phyloP scores from a whole-genome alignment of 1,139 yeast species.

The Debaryomycetaceae sp. region DNA sequence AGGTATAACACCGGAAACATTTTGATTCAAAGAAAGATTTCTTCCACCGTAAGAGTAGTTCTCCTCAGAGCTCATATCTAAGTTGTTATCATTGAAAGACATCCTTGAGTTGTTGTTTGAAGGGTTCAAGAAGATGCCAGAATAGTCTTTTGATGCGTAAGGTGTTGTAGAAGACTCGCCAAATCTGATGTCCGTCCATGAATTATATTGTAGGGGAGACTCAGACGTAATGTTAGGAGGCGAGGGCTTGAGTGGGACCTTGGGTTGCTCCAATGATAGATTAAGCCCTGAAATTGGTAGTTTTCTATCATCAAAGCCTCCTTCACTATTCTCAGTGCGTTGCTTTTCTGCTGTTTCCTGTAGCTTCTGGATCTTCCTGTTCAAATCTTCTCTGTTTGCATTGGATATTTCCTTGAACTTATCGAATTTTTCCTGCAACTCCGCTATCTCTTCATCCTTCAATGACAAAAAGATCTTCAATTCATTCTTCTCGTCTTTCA shows the following conservation, averaged over 20 bases:
- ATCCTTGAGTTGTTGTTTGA: slow-evolving; percentile 16
- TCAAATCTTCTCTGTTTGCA: slow-evolving; percentile 27
- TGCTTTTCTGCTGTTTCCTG: slow-evolving; percentile 15
- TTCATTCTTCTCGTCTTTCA: slow-evolving; percentile 16
- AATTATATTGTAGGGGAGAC: slow-evolving; percentile 1
- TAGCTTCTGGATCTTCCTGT: slow-evolving; percentile 23
- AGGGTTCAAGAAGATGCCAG: slow-evolving; percentile 12
- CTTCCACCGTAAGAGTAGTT: slow-evolving; percentile 6
- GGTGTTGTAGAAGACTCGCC: slow-evolving; percentile 39
- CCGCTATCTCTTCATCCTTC: slow-evolving; percentile 23
- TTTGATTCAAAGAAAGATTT: not conserved
- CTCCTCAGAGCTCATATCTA: slow-evolving; percentile 9
- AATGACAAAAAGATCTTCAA: slow-evolving; percentile 17
- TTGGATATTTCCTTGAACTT: slow-evolving; percentile 28
- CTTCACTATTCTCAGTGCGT: not conserved
- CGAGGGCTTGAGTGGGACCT: slow-evolving; percentile 2
- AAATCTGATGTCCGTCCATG: slow-evolving; percentile 20
- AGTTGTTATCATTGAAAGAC: slow-evolving; percentile 19
- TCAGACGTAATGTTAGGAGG: slow-evolving; percentile 5
- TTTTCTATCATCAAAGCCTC: not conserved
- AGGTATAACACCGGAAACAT: slow-evolving; percentile 6
- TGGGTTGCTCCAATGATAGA: not conserved
- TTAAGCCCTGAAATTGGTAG: not conserved
- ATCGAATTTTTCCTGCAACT: slow-evolving; percentile 28
- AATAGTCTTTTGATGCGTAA: slow-evolving; percentile 13